These are phyloP conservation scores for Plasmodium adleri DNA, from an alignment of 169 alveolate genomes.

Conservation along the genomic window DNA sequence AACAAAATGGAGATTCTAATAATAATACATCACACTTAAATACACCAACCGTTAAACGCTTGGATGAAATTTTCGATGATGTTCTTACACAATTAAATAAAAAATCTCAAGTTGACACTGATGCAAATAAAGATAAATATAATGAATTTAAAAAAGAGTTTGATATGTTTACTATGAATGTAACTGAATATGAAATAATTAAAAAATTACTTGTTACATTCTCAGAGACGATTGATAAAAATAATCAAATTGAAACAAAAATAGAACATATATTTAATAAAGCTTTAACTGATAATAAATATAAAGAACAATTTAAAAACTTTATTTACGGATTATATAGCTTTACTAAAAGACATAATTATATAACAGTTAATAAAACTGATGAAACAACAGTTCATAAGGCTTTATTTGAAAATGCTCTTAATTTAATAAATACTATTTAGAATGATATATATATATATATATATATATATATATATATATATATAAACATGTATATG, in stretches of 20 bases:
- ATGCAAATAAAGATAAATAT: slow-evolving; percentile 3
- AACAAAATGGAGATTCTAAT: not conserved
- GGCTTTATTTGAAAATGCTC: not conserved
- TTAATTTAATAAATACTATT: not conserved
- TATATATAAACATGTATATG: too few relatives aligned
- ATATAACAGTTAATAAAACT: not conserved
- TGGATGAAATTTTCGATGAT: slow-evolving; percentile 4
- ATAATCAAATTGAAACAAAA: not conserved
- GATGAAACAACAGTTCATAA: not conserved
- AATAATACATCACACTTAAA: not conserved
- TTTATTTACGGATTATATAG: not conserved
- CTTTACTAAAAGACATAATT: slow-evolving; percentile 18
- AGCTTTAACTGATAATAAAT: slow-evolving; percentile 9
- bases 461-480: too few relatives aligned
- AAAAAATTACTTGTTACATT: not conserved
- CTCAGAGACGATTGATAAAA: not conserved
- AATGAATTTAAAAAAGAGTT: slow-evolving; percentile 3
- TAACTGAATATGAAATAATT: slow-evolving; percentile 2
- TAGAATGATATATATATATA: not conserved
- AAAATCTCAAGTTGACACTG: not conserved
- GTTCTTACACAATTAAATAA: not conserved
- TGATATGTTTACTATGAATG: slow-evolving; percentile 6
- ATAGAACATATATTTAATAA: slow-evolving; percentile 8
- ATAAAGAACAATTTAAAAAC: not conserved
- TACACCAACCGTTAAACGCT: not conserved